A percentile compares a stretch with the other conserved stretches of the same genome.
phyloP scores from a whole-genome alignment of 2,329 filamentous ascomycete species.

The Alternaria triticimaculans region DNA sequence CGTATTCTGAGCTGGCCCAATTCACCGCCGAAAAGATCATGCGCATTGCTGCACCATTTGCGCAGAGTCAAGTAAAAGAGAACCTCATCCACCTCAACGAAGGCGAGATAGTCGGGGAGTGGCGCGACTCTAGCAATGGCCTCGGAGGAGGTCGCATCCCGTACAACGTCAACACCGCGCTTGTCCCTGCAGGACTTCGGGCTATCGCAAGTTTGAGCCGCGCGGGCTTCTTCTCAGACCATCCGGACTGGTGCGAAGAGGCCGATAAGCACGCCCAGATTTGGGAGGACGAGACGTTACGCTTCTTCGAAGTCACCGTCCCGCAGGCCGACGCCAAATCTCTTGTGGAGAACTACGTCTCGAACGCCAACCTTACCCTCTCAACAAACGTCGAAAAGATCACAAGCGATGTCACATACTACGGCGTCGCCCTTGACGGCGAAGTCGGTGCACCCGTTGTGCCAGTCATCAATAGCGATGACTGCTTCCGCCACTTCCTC shows the following conservation, averaged over 20 bases:
- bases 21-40: slow-evolving; percentile 66
- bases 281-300: slow-evolving; percentile 67
- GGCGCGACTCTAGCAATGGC: slow-evolving; percentile 67
- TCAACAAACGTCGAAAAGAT: slow-evolving; percentile 54
- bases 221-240: slow-evolving; percentile 59
- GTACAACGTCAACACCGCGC: slow-evolving; percentile 69
- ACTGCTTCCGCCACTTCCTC: slow-evolving; percentile 68
- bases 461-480: slow-evolving; percentile 68
- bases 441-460: slow-evolving; percentile 55
- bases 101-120: slow-evolving; percentile 64
- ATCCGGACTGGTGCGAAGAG: slow-evolving; percentile 54
- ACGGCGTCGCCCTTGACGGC: slow-evolving; percentile 64
- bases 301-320: slow-evolving; percentile 62
- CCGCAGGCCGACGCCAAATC: slow-evolving; percentile 53
- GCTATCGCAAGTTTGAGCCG: slow-evolving; percentile 62
- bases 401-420: slow-evolving; percentile 58
- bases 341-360: slow-evolving; percentile 59
- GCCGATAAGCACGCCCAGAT: slow-evolving; percentile 59
- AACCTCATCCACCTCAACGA: slow-evolving; percentile 67
- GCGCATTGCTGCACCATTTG: slow-evolving; percentile 62
- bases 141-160: slow-evolving; percentile 69
- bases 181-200: slow-evolving; percentile 66
- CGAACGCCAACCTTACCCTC: slow-evolving; percentile 52
- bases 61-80: slow-evolving; percentile 56
- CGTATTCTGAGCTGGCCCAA: slow-evolving; percentile 60